Conservation (phyloP, 1,139 yeast genomes). For the Sugiyamaella novakii region DNA sequence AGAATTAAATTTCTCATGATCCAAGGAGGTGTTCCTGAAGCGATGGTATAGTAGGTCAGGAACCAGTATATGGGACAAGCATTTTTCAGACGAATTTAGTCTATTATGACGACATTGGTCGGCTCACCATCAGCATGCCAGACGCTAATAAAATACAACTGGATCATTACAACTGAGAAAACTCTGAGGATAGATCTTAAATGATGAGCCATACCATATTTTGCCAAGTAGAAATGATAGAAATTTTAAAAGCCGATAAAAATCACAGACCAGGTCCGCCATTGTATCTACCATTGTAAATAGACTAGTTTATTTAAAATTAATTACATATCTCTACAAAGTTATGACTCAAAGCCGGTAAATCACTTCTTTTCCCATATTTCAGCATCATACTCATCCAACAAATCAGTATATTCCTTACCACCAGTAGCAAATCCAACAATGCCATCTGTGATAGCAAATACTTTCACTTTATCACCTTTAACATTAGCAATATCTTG, state of each 20-base stretch:
- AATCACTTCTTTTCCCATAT: constrained; percentile 15
- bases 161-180: constrained; percentile 56
- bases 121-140: constrained; percentile 58
- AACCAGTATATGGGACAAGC: constrained; percentile 48
- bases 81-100: constrained; percentile 50
- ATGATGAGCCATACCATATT: constrained; percentile 67
- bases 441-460: constrained; percentile 32
- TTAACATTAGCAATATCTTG: constrained; percentile 28
- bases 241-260: constrained; percentile 35
- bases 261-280: constrained; percentile 45
- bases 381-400: constrained; percentile 31
- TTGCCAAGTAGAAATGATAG: constrained; percentile 53
- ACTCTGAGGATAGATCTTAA: constrained; percentile 55
- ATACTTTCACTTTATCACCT: constrained; percentile 26
- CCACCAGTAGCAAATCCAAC: constrained; percentile 33
- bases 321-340: too few species aligned
- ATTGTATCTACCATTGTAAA: constrained; percentile 33
- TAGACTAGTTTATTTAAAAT: too few species aligned
- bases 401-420: constrained; percentile 27
- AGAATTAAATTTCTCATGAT: constrained; percentile 54
- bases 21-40: constrained; percentile 56
- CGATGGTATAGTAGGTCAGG: constrained; percentile 55
- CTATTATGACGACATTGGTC: constrained; percentile 45
- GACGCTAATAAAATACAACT: constrained; percentile 61
- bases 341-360: too few species aligned